These are phyloP conservation scores for Multifurca ochricompacta DNA, from an alignment of 768 basidiomycete species.

Conservation along the genomic window DNA sequence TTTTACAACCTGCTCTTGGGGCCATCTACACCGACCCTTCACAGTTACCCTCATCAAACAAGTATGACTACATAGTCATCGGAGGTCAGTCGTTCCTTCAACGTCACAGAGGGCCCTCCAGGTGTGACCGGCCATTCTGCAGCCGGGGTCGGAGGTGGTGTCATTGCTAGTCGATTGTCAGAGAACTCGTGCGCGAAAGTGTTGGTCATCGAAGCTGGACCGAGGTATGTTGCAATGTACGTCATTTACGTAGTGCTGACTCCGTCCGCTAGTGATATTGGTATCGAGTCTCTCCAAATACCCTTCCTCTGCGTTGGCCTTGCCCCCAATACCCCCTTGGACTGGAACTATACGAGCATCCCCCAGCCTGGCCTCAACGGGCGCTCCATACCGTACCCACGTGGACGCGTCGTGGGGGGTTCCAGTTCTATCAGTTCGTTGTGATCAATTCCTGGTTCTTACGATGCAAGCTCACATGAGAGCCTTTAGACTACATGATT, in stretches of 20 bases:
- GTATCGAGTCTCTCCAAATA: slow-evolving; percentile 16
- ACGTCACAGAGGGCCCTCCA: too few relatives aligned
- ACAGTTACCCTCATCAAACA: slow-evolving; percentile 5
- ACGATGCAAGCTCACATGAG: slow-evolving; percentile 9
- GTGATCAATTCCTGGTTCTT: slow-evolving; percentile 4
- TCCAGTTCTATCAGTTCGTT: slow-evolving; percentile 24
- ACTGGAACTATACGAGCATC: slow-evolving; percentile 27
- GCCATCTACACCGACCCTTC: slow-evolving; percentile 8
- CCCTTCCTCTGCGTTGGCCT: slow-evolving; percentile 19
- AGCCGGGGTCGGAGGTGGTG: slow-evolving; percentile 33
- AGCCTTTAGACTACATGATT: slow-evolving; percentile 17
- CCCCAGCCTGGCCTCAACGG: slow-evolving; percentile 22
- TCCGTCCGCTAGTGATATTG: slow-evolving; percentile 11
- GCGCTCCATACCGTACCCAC: slow-evolving; percentile 21
- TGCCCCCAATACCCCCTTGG: slow-evolving; percentile 18
- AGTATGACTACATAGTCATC: slow-evolving; percentile 36
- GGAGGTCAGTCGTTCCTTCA: slow-evolving; percentile 20
- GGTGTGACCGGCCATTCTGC: background rate
- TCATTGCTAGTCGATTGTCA: slow-evolving; percentile 33
- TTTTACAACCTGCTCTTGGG: background rate
- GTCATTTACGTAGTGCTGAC: background rate
- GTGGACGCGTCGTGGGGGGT: slow-evolving; percentile 26
- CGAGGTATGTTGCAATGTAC: background rate
- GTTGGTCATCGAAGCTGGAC: slow-evolving; percentile 27
- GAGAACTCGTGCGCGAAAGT: slow-evolving; percentile 33